Base-by-base conservation (phyloP, 352 stramenopile genomes). In the Phytophthora podocarpi region DNA sequence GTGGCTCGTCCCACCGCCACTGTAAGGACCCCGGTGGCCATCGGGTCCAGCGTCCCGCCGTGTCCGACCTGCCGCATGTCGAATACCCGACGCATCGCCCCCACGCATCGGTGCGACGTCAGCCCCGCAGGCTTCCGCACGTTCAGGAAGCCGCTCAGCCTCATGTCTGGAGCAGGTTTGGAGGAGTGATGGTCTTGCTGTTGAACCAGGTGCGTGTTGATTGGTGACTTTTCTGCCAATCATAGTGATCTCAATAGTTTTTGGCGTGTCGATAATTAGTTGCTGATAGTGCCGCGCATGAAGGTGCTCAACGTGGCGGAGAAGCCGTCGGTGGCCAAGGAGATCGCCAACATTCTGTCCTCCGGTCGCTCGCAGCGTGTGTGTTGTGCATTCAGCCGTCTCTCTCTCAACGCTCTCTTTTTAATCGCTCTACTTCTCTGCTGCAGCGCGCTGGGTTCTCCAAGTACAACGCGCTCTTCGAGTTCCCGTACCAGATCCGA, bases 301-400 rank as follows among this genome's bases (percentile, higher is more conserved):
- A 84, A 82, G 28, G 87, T 94, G 64, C 86, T 99, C 15, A 99
- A 99, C 74, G 97, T 99, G 42, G 98, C 98, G 34, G 98, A 99
- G 88, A 99, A 99, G 83, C 97, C 97, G 39, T 99, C 91, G 13
- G 97, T 99, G 51, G 98, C 98, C 37, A 98, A 98, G 70, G 93
- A 98, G 47, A 92, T 99, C 61, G 87, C 97, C 48, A 64, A 75
- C 61, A 98, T 99, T 60, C 72, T 99, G 83, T 96, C 79, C 6
- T 67, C 72, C 9, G 76, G 88, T 24, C 59, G 64, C 24, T 75
- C 50, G 8, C 72, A 88, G 35, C 72, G 78, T 70, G 88, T 95
- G 66, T 64, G 76, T 80, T 51, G 27, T 56, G 23, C 24, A 26
- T 42, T 20, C 39, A 9, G 10, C 41, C 12, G 1, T 53, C 20